Evolutionary conservation across 495 filamentous ascomycete species (phyloP), one percentile per base, ranked within the genome.

Genomic region (Aspergillus bridgeri): DNA sequence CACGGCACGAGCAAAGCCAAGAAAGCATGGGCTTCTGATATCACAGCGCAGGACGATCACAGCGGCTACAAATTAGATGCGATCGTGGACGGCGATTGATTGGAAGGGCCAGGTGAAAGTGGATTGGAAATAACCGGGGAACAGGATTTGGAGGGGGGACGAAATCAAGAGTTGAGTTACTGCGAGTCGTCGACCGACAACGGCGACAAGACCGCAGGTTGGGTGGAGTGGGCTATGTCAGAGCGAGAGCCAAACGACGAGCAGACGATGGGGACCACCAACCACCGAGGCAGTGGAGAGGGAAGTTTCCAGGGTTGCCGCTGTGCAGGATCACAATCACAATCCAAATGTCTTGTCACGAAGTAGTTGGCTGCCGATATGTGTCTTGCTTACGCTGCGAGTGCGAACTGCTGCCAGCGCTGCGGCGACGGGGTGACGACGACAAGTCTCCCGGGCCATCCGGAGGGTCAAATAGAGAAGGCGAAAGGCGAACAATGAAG

Each of bases 121-220:
- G 15, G 52, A 45, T 43, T 44, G 11, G 22, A 13, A 54, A 27
- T 25, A 46, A 54, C 52, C 52, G 52, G 52, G 52, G 52, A 54
- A 46, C 52, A 54, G n/a, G 42, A 54, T 53, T 43, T 43, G 33
- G 51, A 25, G 42, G 44, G 11, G 20, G n/a, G n/a, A 7, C n/a
- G 9, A 46, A 46, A 18, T 47, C 44, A 2, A 47, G 33, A 38
- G 29, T 2, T 2, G 9, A 15, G n/a, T n/a, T n/a, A n/a, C n/a
- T n/a, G n/a, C n/a, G n/a, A n/a, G n/a, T n/a, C n/a, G n/a, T n/a
- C n/a, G 33, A 38, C 33, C 33, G 33, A 38, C 33, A 38, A 38
- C 33, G 45, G 45, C 45, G 5, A n/a, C 45, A 23, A 20, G 45
- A 47, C n/a, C n/a, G n/a, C 45, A 19, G n/a, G 19, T 6, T 3